Conservation (phyloP, 2,329 filamentous ascomycete species). For the Aspergillus fumigatus region DNA sequence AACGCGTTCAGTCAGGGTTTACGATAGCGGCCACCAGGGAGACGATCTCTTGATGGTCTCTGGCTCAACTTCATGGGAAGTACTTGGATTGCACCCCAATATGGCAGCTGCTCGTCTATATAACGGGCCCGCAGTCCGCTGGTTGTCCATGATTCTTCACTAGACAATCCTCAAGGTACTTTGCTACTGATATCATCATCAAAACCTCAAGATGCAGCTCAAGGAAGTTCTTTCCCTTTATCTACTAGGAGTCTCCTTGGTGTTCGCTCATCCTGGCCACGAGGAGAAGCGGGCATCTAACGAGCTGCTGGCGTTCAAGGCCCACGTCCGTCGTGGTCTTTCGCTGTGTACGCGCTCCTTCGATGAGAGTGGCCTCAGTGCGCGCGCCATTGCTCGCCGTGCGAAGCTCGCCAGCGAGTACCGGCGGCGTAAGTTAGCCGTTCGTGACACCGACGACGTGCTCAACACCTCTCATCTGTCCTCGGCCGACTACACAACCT, state of each 20-base stretch:
- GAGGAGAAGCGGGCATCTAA: slow-evolving; percentile 5
- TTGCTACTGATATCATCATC: background rate
- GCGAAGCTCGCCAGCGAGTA: slow-evolving; percentile 13
- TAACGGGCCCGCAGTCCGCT: background rate
- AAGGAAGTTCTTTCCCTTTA: background rate
- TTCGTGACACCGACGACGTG: slow-evolving; percentile 32
- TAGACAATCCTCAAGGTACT: background rate
- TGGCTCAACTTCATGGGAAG: background rate
- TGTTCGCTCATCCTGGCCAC: slow-evolving; percentile 1
- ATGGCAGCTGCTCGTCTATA: background rate
- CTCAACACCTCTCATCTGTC: slow-evolving; percentile 38
- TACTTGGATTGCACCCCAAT: background rate
- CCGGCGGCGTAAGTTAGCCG: slow-evolving; percentile 12
- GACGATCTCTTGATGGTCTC: background rate
- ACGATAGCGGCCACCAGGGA: background rate
- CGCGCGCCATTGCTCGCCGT: slow-evolving; percentile 21
- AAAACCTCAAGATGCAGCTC: slow-evolving; percentile 1
- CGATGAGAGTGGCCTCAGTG: slow-evolving; percentile 18
- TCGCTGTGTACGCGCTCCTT: slow-evolving; percentile 17
- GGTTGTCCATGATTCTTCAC: background rate
- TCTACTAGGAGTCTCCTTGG: slow-evolving; percentile 3
- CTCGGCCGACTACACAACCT: slow-evolving; percentile 17
- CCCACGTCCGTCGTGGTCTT: slow-evolving; percentile 15
- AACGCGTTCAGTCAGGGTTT: too few relatives aligned
- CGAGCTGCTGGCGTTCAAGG: slow-evolving; percentile 15